These are phyloP conservation scores for Botrytis medusae DNA, from an alignment of 2,329 filamentous ascomycete species.

Conservation along the genomic window DNA sequence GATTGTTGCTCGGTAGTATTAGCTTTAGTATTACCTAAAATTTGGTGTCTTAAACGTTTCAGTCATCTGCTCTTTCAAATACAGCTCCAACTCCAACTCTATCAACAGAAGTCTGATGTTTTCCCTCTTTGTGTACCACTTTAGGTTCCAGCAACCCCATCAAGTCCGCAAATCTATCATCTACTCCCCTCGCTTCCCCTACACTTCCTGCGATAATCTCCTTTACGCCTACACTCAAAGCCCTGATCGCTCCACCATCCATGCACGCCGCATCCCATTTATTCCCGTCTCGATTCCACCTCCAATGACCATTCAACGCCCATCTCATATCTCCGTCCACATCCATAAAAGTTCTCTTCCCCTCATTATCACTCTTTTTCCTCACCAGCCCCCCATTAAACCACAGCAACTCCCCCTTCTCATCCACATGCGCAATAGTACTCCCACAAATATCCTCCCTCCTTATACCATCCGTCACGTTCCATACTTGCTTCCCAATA, in stretches of 20 bases:
- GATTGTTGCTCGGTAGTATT: background rate
- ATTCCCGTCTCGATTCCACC: background rate
- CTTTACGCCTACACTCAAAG: background rate
- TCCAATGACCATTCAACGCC: background rate
- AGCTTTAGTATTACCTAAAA: background rate
- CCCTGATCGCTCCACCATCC: background rate
- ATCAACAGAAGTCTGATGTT: background rate
- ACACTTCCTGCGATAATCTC: background rate
- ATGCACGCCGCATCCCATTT: background rate
- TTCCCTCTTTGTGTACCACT: background rate
- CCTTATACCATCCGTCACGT: background rate
- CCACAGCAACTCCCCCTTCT: background rate
- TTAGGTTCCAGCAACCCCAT: background rate
- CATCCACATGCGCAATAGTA: background rate
- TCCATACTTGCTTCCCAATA: conserved; percentile 40
- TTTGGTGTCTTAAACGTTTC: background rate
- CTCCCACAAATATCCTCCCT: background rate
- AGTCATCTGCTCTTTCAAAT: background rate
- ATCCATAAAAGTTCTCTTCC: background rate
- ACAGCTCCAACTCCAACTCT: background rate
- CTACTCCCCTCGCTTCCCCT: background rate
- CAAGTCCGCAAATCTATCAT: background rate
- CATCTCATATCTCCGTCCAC: background rate
- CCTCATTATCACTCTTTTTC: background rate
- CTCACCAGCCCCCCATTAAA: background rate